These are phyloP conservation scores for Psilocybe cubensis DNA, from an alignment of 768 basidiomycete genomes.

Conservation along the genomic window DNA sequence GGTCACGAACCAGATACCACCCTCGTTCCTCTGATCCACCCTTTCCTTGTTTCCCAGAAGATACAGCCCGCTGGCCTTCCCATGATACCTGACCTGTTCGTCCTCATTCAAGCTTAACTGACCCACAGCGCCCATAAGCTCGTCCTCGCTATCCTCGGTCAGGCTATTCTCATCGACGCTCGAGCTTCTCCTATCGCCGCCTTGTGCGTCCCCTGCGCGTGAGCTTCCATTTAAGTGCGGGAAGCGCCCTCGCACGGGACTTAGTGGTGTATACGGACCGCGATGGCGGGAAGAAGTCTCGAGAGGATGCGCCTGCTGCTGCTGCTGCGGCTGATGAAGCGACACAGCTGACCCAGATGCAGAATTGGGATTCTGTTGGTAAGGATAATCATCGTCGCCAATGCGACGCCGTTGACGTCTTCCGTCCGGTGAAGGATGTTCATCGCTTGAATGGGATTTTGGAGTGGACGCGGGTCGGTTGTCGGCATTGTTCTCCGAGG, in stretches of 20 bases:
- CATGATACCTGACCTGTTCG: constrained; percentile 83
- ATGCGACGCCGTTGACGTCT: constrained; percentile 54
- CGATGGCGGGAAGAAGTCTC: constrained; percentile 6
- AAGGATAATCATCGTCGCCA: constrained; percentile 34
- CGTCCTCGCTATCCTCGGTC: constrained; percentile 43
- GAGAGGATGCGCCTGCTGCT: constrained; percentile 11
- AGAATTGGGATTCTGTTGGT: constrained; percentile 20
- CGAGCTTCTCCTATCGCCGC: constrained; percentile 32
- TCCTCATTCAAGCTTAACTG: constrained; percentile 90
- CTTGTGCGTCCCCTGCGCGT: constrained; percentile 7
- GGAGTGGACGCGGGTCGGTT: constrained; percentile 16
- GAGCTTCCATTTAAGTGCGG: constrained; percentile 4
- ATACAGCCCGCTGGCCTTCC: constrained; percentile 82
- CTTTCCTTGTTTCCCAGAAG: constrained; percentile 66
- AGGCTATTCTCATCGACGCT: constrained; percentile 36
- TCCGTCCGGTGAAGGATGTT: constrained; percentile 37
- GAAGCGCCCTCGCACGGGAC: constrained; percentile 14
- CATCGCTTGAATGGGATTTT: constrained; percentile 28
- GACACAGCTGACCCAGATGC: constrained; percentile 26
- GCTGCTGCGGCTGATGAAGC: constrained; percentile 22
- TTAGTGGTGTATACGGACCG: constrained; percentile 13
- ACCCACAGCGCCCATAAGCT: constrained; percentile 71
- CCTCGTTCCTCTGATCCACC: constrained; percentile 68
- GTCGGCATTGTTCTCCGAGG: constrained; percentile 4
- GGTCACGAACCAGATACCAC: constrained; percentile 68